These are phyloP conservation scores for Larix sibirica DNA, from an alignment of 83 land plant species.

Conservation along the genomic window DNA sequence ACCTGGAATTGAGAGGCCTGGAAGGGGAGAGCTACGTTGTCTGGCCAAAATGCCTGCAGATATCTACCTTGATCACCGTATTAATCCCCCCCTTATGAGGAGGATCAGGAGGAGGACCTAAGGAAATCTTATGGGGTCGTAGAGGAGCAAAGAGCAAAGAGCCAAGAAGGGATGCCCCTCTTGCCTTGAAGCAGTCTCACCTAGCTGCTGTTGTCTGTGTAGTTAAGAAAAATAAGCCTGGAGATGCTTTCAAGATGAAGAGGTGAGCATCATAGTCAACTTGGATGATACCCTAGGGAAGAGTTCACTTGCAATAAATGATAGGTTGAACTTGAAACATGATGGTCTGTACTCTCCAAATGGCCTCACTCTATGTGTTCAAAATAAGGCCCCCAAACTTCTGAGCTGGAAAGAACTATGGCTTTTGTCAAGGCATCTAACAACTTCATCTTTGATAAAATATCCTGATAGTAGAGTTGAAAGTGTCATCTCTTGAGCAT, in stretches of 20 bases:
- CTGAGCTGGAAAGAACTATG: background rate
- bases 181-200: background rate
- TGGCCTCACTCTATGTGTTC: background rate
- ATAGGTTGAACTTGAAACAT: background rate
- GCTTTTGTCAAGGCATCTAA: background rate
- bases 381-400: background rate
- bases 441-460: background rate
- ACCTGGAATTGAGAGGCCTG: background rate
- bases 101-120: background rate
- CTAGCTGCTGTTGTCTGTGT: background rate
- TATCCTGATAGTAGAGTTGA: background rate
- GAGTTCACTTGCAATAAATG: background rate
- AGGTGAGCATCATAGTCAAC: background rate
- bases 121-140: background rate
- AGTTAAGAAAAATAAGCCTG: background rate
- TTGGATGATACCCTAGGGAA: background rate
- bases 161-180: background rate
- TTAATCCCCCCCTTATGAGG: background rate
- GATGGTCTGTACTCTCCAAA: background rate
- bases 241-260: background rate
- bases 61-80: background rate
- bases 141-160: background rate
- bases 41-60: background rate
- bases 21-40: background rate
- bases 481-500: background rate